A percentile compares a stretch with the other conserved stretches of the same genome.
Conservation (phyloP, 1,284 basidiomycete genomes). For the Leccinum pachyderme region DNA sequence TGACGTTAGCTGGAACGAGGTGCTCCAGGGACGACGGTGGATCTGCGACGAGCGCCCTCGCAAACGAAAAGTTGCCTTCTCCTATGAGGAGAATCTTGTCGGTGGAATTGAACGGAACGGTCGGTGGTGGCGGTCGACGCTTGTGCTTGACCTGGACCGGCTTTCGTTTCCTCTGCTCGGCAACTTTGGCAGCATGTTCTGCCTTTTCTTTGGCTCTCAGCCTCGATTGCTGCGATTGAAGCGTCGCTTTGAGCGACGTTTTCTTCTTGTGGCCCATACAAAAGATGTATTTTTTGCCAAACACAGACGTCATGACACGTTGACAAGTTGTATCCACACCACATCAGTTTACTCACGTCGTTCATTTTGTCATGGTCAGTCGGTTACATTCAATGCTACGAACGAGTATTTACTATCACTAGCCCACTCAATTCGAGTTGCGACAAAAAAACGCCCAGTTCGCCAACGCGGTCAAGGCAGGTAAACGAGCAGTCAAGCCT, state of each 20-base stretch:
- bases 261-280: conserved; percentile 51
- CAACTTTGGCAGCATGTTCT: conserved; percentile 48
- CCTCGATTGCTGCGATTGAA: conserved; percentile 66
- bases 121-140: conserved; percentile 34
- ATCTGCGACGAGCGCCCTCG: conserved; percentile 67
- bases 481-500: conserved; percentile 70
- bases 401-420: neutral
- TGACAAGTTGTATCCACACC: neutral
- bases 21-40: conserved; percentile 49
- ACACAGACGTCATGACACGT: conserved; percentile 30
- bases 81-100: conserved; percentile 88
- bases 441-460: conserved; percentile 77
- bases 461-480: conserved; percentile 63
- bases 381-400: neutral
- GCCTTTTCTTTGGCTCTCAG: conserved; percentile 57
- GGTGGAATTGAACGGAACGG: conserved; percentile 70
- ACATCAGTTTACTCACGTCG: conserved; percentile 4
- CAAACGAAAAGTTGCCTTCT: conserved; percentile 96
- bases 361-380: conserved; percentile 26
- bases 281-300: conserved; percentile 33
- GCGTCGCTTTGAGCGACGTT: conserved; percentile 54
- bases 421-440: conserved; percentile 77
- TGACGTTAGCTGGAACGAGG: conserved; percentile 67
- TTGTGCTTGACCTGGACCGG: conserved; percentile 17
- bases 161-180: conserved; percentile 47